Conservation (phyloP, 106 monocot genomes). For the Dioscorea zingiberensis region DNA sequence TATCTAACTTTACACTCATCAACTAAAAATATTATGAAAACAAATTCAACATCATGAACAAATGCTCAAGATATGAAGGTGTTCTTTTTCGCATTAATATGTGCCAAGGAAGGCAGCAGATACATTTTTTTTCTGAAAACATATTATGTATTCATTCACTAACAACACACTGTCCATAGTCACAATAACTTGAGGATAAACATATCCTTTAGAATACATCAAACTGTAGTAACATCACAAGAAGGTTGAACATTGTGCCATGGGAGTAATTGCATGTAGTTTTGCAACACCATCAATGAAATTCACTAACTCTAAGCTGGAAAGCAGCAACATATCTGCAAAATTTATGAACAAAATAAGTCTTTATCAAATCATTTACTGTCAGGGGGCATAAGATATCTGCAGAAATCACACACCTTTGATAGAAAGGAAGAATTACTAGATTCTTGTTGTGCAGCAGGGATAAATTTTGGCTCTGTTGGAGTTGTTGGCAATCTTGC, state of each 20-base stretch:
- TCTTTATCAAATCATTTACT: neutral
- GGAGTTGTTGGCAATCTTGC: neutral
- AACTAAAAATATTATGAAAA: too few species aligned
- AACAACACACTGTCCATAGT: neutral
- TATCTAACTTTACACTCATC: too few species aligned
- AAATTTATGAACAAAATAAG: neutral
- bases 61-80: too few species aligned
- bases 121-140: too few species aligned
- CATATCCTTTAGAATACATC: neutral
- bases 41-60: too few species aligned
- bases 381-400: neutral
- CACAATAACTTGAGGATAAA: neutral
- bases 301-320: neutral
- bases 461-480: neutral
- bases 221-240: neutral
- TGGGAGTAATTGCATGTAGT: neutral
- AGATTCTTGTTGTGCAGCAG: neutral
- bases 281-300: too few species aligned
- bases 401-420: neutral
- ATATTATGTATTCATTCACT: neutral
- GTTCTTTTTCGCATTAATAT: too few species aligned
- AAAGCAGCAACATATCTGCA: slow-evolving; percentile 6
- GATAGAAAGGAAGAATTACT: neutral
- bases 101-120: too few species aligned
- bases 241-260: neutral